phyloP scores from a whole-genome alignment of 768 basidiomycete species.

The Harrya chromipes region DNA sequence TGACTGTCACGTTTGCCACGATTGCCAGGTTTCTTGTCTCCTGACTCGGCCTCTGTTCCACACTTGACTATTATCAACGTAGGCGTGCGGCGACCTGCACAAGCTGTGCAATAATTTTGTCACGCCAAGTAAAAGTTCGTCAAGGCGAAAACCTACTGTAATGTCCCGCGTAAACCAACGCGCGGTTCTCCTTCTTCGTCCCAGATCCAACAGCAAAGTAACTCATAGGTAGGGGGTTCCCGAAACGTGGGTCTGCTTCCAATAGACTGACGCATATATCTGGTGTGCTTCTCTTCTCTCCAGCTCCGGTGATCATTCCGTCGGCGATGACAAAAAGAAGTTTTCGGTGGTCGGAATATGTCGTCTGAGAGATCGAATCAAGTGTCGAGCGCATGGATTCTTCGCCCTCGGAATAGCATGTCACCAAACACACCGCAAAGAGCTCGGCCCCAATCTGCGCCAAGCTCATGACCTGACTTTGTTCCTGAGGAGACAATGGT shows the following conservation, averaged over 20 bases:
- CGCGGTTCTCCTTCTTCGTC: slow-evolving; percentile 85
- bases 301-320: slow-evolving; percentile 97
- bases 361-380: slow-evolving; percentile 88
- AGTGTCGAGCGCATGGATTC: slow-evolving; percentile 88
- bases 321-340: slow-evolving; percentile 93
- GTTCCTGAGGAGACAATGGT: slow-evolving; percentile 42
- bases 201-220: slow-evolving; percentile 91
- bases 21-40: slow-evolving; percentile 95
- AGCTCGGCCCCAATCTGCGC: slow-evolving; percentile 93
- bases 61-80: slow-evolving; percentile 96
- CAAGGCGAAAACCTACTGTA: slow-evolving; percentile 65
- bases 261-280: slow-evolving; percentile 92
- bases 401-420: slow-evolving; percentile 97
- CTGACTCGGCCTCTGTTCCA: slow-evolving; percentile 81
- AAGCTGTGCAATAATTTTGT: slow-evolving; percentile 42
- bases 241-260: slow-evolving; percentile 93
- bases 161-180: slow-evolving; percentile 99
- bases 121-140: neutral
- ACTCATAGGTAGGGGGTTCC: slow-evolving; percentile 92
- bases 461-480: slow-evolving; percentile 61
- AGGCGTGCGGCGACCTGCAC: slow-evolving; percentile 88
- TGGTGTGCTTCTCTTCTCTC: slow-evolving; percentile 93
- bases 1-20: slow-evolving; percentile 98
- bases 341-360: slow-evolving; percentile 90
- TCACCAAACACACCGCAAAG: slow-evolving; percentile 93